A percentile compares a stretch with the other conserved stretches of the same genome.
Evolutionary conservation across 345 rosid species (phyloP).

Genomic region (Citrus glauca): DNA sequence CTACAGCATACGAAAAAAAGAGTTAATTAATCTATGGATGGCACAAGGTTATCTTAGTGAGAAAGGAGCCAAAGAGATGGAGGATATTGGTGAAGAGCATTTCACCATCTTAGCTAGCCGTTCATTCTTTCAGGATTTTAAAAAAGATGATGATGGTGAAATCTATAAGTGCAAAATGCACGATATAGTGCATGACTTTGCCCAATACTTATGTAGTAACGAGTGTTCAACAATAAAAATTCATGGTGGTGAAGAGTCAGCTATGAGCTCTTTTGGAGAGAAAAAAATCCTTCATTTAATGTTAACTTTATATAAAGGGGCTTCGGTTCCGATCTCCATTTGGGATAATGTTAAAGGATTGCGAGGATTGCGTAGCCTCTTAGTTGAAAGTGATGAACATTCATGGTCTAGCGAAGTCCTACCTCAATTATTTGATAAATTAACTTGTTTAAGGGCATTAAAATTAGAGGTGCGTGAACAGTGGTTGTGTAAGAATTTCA

Average conservation of each 20-base stretch:
- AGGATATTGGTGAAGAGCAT: too few relatives aligned
- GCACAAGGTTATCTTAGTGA: accelerated
- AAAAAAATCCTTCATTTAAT: accelerated
- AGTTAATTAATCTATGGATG: too few relatives aligned
- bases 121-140: too few relatives aligned
- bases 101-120: accelerated
- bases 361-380: too few relatives aligned
- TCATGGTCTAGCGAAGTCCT: too few relatives aligned
- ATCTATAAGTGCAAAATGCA: too few relatives aligned
- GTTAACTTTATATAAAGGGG: too few relatives aligned
- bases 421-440: too few relatives aligned
- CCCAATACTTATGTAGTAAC: accelerated
- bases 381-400: accelerated
- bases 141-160: accelerated
- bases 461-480: accelerated
- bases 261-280: accelerated
- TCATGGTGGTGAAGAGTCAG: accelerated
- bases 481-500: accelerated
- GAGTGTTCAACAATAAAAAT: accelerated
- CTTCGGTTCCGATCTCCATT: accelerated
- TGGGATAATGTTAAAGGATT: too few relatives aligned
- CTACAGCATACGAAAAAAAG: too few relatives aligned
- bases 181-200: too few relatives aligned
- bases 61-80: accelerated
- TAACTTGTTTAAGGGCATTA: too few relatives aligned